Conservation (phyloP, 176 grass and related monocot species). For the Avena atlantica region DNA sequence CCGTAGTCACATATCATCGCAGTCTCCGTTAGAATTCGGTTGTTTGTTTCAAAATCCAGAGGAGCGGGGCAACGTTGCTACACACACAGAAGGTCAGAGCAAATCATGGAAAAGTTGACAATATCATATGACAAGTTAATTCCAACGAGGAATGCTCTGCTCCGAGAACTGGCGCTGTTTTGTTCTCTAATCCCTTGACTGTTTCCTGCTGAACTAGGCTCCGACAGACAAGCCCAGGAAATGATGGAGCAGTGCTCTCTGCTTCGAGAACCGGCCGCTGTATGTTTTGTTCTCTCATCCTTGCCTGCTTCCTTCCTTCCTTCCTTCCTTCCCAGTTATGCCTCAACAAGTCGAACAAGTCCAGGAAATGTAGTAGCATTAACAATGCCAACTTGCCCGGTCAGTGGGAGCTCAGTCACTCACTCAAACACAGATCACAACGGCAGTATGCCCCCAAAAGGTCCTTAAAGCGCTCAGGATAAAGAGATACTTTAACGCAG, state of each 20-base stretch:
- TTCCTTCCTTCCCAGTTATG: too few relatives aligned
- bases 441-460: background rate
- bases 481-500: too few relatives aligned
- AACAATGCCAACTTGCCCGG: background rate
- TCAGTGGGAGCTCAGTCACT: background rate
- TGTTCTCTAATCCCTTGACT: conserved; percentile 36
- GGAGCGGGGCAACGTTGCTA: too few relatives aligned
- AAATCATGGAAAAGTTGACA: conserved; percentile 26
- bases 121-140: conserved; percentile 11
- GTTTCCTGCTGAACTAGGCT: conserved; percentile 7
- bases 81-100: too few relatives aligned
- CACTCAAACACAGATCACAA: background rate
- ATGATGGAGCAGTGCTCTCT: too few relatives aligned
- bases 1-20: background rate
- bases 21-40: background rate
- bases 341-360: too few relatives aligned
- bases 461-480: background rate
- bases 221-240: too few relatives aligned
- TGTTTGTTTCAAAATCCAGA: background rate
- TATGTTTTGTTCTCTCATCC: too few relatives aligned
- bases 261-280: too few relatives aligned
- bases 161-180: conserved; percentile 40
- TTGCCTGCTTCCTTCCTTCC: too few relatives aligned
- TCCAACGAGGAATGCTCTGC: conserved; percentile 27
- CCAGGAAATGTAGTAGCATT: background rate